Evolutionary conservation across 768 basidiomycete species (phyloP).

Genomic region (Cantharellus cinnabarinus): DNA sequence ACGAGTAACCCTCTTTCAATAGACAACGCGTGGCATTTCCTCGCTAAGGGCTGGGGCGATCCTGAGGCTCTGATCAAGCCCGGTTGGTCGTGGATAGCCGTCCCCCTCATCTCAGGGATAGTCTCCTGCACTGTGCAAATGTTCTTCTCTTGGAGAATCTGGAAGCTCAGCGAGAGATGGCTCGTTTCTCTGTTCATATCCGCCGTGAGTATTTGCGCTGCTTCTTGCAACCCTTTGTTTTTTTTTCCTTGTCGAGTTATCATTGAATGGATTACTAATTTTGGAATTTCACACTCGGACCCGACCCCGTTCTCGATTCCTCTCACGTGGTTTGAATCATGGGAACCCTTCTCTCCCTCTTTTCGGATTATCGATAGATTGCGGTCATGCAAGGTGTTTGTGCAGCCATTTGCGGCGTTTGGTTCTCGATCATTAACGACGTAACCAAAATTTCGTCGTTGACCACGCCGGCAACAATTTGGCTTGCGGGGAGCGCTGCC

Average conservation of each 20-base stretch:
- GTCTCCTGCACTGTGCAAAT: conserved; percentile 6
- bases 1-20: background rate
- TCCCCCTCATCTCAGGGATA: conserved; percentile 5
- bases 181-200: background rate
- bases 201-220: background rate
- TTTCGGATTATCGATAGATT: background rate
- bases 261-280: background rate
- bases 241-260: background rate
- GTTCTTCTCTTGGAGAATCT: conserved; percentile 8
- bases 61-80: conserved; percentile 1
- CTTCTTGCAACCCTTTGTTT: background rate
- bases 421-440: conserved; percentile 6
- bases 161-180: conserved; percentile 5
- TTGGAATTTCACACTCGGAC: no score
- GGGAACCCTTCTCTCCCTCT: no score
- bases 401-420: conserved; percentile 5
- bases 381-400: conserved; percentile 3
- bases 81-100: conserved; percentile 9
- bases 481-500: conserved; percentile 6
- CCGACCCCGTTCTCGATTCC: background rate
- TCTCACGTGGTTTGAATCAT: no score
- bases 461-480: conserved; percentile 3
- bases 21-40: conserved; percentile 8
- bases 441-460: conserved; percentile 6
- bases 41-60: conserved; percentile 4